Percentiles rank a stretch among this genome's conserved stretches.
Evolutionary conservation across 2,329 filamentous ascomycete genomes (phyloP).

Genomic region (Arthrobotrys musiformis): DNA sequence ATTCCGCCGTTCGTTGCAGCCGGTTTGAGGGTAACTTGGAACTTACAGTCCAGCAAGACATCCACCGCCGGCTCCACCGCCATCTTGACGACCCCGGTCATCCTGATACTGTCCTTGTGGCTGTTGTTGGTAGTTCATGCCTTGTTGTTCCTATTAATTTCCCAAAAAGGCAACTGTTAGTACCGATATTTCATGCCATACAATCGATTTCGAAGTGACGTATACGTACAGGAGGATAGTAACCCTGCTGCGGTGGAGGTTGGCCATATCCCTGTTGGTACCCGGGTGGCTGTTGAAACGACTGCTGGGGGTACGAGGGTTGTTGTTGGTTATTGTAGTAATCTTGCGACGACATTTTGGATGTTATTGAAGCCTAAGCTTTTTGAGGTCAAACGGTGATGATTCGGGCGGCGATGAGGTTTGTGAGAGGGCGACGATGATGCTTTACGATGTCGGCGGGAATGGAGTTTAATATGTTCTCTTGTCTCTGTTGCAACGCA

Average conservation of each 20-base stretch:
- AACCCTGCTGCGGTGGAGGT: conserved; percentile 45
- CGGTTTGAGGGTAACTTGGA: background rate
- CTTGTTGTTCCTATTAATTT: conserved; percentile 34
- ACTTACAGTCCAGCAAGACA: conserved; percentile 53
- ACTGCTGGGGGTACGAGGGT: conserved; percentile 42
- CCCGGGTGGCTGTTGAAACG: conserved; percentile 37
- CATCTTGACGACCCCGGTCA: conserved; percentile 29
- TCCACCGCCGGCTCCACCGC: conserved; percentile 30
- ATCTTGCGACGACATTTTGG: conserved; percentile 52
- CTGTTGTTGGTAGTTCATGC: conserved; percentile 54
- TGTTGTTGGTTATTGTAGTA: conserved; percentile 43
- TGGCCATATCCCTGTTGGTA: conserved; percentile 50
- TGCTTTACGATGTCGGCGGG: too few relatives aligned
- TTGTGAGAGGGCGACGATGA: background rate
- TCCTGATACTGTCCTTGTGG: conserved; percentile 40
- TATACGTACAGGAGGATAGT: conserved; percentile 54
- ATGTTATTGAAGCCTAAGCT: background rate
- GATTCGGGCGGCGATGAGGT: background rate
- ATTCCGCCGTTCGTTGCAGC: background rate
- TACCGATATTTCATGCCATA: background rate
- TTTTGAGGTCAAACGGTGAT: background rate
- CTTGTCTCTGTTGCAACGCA: conserved; percentile 12
- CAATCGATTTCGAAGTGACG: background rate
- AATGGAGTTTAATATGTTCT: background rate
- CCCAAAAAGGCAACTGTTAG: conserved; percentile 14